Evolutionary conservation across 2,329 filamentous ascomycete genomes (phyloP).

Genomic region (Neonectria ditissima): DNA sequence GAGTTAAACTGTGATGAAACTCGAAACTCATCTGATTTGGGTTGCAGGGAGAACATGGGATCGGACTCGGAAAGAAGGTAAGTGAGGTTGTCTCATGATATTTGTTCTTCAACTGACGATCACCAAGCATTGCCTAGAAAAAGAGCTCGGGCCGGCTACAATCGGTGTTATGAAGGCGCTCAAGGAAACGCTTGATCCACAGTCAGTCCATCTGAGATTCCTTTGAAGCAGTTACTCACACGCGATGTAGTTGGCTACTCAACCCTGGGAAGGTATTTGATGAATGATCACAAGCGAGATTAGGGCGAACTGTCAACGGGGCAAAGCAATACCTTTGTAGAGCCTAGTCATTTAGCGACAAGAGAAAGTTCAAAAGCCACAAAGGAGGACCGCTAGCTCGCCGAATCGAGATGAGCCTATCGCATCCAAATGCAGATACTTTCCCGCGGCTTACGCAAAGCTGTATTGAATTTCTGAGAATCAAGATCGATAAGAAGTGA

Average conservation of each 20-base stretch:
- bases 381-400: no score
- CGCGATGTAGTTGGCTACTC: slow-evolving; percentile 11
- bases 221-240: not conserved
- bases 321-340: no score
- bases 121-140: slow-evolving; percentile 13
- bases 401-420: no score
- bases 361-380: no score
- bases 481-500: no score
- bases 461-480: no score
- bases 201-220: not conserved
- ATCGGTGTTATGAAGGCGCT: slow-evolving; percentile 22
- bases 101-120: not conserved
- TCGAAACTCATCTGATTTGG: not conserved
- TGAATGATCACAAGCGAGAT: not conserved
- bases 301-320: no score
- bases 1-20: not conserved
- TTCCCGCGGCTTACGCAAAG: no score
- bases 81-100: not conserved
- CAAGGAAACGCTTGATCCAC: slow-evolving; percentile 21
- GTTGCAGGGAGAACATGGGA: slow-evolving; percentile 66
- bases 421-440: no score
- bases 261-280: slow-evolving; percentile 25
- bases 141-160: slow-evolving; percentile 15
- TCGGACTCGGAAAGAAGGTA: slow-evolving; percentile 50
- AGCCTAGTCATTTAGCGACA: no score